phyloP scores from a whole-genome alignment of 352 stramenopile species.

The Bremia lactucae region DNA sequence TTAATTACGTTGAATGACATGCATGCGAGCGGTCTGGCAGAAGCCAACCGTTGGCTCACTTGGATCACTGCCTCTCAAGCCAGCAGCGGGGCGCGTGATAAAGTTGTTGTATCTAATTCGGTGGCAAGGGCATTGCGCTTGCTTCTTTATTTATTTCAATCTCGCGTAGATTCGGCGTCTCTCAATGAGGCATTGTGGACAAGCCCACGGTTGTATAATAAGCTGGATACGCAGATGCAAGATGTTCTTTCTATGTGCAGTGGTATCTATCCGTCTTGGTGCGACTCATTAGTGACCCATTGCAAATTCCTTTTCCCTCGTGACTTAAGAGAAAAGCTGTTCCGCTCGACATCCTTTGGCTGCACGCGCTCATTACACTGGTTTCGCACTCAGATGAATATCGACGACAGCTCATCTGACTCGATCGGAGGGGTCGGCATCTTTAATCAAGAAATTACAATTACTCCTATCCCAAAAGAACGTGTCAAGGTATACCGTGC shows the following conservation, averaged over 20 bases:
- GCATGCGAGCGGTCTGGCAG: constrained; percentile 10
- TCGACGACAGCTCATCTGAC: constrained; percentile 29
- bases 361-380: constrained; percentile 73
- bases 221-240: constrained; percentile 66
- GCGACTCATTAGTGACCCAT: constrained; percentile 54
- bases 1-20: constrained; percentile 13
- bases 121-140: constrained; percentile 41
- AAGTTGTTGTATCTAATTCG: constrained; percentile 16
- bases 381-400: constrained; percentile 59
- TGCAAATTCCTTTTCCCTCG: constrained; percentile 79
- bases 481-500: constrained; percentile 72
- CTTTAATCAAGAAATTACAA: constrained; percentile 72
- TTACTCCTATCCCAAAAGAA: constrained; percentile 77
- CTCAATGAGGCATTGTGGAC: constrained; percentile 47
- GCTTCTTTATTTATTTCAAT: constrained; percentile 52
- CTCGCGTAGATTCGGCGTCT: constrained; percentile 10
- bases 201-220: constrained; percentile 67
- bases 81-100: constrained; percentile 1
- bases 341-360: constrained; percentile 69
- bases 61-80: constrained; percentile 9
- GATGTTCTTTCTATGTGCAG: constrained; percentile 78
- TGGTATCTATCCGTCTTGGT: constrained; percentile 75
- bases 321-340: constrained; percentile 57
- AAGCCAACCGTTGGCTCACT: constrained; percentile 15
- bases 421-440: constrained; percentile 28